Percentiles rank a stretch among this genome's conserved stretches.
These are phyloP conservation scores for Streptanthus diversifolius DNA, from an alignment of 345 rosid genomes.

Conservation along the genomic window DNA sequence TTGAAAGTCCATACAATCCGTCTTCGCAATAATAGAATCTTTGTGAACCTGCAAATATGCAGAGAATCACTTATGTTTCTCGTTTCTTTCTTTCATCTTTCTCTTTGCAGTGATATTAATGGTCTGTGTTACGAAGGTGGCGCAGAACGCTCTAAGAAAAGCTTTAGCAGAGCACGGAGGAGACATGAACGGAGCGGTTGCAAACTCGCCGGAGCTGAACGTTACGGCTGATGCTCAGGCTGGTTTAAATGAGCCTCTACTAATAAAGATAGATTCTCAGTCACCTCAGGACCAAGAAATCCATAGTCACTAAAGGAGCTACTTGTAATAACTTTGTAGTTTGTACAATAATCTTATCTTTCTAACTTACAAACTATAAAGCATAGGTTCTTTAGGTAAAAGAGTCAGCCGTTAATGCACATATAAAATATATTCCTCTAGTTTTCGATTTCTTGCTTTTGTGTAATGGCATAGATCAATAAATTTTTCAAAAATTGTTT, in stretches of 20 bases:
- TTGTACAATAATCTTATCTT: constrained; percentile 13
- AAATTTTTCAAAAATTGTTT: not conserved
- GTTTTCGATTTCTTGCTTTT: constrained; percentile 8
- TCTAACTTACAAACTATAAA: constrained; percentile 5
- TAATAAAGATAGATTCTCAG: constrained; percentile 64
- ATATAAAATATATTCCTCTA: not conserved
- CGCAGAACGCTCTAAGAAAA: constrained; percentile 74
- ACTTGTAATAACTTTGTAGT: constrained; percentile 14
- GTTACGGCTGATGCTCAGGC: constrained; percentile 36
- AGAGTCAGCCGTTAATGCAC: constrained; percentile 3
- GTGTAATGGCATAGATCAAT: constrained; percentile 13
- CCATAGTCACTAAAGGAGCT: constrained; percentile 16
- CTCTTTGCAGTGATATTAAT: constrained; percentile 67
- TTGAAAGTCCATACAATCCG: not conserved
- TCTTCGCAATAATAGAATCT: not conserved
- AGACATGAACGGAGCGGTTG: constrained; percentile 37
- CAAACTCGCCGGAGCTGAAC: constrained; percentile 44
- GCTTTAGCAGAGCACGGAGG: constrained; percentile 89
- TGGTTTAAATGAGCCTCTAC: constrained; percentile 63
- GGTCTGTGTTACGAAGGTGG: constrained; percentile 71
- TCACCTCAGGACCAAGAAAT: constrained; percentile 21
- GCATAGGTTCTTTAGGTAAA: constrained; percentile 28
- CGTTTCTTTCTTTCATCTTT: not conserved
- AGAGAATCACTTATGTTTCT: constrained; percentile 6
- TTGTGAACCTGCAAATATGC: not conserved